Percentiles rank a stretch among this genome's conserved stretches.
Evolutionary conservation across 2,329 filamentous ascomycete genomes (phyloP).

Genomic region (Fusarium clavum): DNA sequence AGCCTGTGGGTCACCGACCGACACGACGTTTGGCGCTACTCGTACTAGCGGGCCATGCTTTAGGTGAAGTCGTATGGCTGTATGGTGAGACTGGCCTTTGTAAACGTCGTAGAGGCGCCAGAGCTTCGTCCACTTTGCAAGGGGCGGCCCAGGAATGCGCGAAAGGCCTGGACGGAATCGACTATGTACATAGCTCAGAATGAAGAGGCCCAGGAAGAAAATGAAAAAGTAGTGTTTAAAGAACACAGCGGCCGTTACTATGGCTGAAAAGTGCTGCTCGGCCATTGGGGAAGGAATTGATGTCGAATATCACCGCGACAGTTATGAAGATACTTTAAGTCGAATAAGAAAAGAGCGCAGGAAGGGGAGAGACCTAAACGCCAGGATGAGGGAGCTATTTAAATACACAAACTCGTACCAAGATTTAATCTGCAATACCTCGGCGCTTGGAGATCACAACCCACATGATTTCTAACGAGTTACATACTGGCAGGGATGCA

Average conservation of each 20-base stretch:
- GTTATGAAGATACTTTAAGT: too few relatives aligned
- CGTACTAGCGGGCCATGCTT: neutral
- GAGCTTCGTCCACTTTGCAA: neutral
- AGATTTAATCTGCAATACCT: too few relatives aligned
- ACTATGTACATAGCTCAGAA: neutral
- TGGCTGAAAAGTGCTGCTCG: neutral
- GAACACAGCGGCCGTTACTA: rapidly evolving
- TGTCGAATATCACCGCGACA: too few relatives aligned
- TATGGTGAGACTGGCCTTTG: neutral
- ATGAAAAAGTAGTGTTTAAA: neutral
- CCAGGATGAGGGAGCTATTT: too few relatives aligned
- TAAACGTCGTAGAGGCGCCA: constrained; percentile 1
- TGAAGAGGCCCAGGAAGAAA: neutral
- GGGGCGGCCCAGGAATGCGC: neutral
- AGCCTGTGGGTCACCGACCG: neutral
- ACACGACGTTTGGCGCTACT: neutral
- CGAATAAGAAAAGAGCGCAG: too few relatives aligned
- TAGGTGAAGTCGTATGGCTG: neutral
- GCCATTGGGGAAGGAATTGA: neutral
- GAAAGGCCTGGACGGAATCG: neutral
- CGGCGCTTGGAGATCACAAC: too few relatives aligned
- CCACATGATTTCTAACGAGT: too few relatives aligned
- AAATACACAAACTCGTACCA: too few relatives aligned
- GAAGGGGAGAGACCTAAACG: too few relatives aligned
- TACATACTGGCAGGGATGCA: too few relatives aligned